Conservation (phyloP, 345 rosid species). For the Eucalyptus polybractea region DNA sequence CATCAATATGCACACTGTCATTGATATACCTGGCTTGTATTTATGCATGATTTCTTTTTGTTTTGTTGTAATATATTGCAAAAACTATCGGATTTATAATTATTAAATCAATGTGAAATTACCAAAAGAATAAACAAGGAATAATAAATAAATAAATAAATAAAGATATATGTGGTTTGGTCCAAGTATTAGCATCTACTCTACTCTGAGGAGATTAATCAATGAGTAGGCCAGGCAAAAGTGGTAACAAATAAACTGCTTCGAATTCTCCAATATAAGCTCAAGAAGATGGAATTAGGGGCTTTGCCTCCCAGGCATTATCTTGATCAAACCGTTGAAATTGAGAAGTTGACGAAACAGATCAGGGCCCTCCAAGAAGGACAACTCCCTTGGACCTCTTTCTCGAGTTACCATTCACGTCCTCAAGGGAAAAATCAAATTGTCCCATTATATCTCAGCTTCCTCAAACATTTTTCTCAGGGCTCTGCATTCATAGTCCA, state of each 20-base stretch:
- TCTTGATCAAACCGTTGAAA: no score
- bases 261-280: no score
- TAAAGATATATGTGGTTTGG: not conserved
- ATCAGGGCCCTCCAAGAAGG: not conserved
- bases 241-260: no score
- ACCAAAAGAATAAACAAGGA: no score
- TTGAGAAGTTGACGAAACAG: not conserved
- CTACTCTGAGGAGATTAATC: no score
- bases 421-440: no score
- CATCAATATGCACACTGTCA: not conserved
- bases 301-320: no score
- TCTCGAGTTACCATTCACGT: no score
- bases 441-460: not conserved
- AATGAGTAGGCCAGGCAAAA: no score
- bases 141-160: no score
- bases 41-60: not conserved
- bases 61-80: not conserved
- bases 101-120: not conserved
- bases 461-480: not conserved
- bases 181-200: no score
- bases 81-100: constrained; percentile 22
- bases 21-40: not conserved
- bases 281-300: no score
- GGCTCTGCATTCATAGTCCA: not conserved
- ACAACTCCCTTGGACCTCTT: not conserved